These are phyloP conservation scores for Lindgomyces ingoldianus DNA, from an alignment of 495 filamentous ascomycete genomes.

Conservation along the genomic window DNA sequence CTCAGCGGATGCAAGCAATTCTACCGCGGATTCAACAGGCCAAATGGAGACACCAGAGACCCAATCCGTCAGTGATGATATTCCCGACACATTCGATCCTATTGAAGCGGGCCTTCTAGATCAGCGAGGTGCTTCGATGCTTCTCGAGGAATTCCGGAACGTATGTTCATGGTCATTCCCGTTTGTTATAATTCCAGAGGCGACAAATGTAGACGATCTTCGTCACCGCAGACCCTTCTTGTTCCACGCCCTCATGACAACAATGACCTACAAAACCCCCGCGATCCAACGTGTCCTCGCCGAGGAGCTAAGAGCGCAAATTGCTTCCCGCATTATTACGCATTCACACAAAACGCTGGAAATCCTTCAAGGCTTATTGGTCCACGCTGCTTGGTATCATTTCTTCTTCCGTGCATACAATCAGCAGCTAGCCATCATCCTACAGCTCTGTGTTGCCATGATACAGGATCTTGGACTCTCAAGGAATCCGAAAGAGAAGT, in stretches of 20 bases:
- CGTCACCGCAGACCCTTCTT: conserved; percentile 11
- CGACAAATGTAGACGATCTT: not conserved
- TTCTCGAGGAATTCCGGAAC: conserved; percentile 14
- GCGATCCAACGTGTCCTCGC: conserved; percentile 3
- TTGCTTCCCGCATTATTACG: conserved; percentile 15
- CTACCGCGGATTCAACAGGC: not conserved
- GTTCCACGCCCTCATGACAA: conserved; percentile 22
- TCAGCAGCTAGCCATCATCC: conserved; percentile 17
- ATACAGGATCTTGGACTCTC: conserved; percentile 17
- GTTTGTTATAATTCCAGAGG: conserved; percentile 17
- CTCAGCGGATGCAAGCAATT: not conserved
- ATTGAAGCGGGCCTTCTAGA: conserved; percentile 10
- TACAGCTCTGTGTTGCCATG: conserved; percentile 25
- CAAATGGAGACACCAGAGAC: not conserved
- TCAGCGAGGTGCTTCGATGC: not conserved
- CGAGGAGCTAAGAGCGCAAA: conserved; percentile 22
- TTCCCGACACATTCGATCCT: conserved; percentile 4
- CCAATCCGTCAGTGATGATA: not conserved
- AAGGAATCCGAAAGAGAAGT: conserved; percentile 12
- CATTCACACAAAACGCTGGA: conserved; percentile 21
- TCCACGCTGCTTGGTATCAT: conserved; percentile 24
- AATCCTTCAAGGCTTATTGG: conserved; percentile 23
- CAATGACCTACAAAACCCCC: conserved; percentile 15
- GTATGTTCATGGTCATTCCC: conserved; percentile 18
- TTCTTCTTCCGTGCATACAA: conserved; percentile 7